Base-by-base conservation (phyloP, 2,329 filamentous ascomycete species). In the Colletotrichum phormii region DNA sequence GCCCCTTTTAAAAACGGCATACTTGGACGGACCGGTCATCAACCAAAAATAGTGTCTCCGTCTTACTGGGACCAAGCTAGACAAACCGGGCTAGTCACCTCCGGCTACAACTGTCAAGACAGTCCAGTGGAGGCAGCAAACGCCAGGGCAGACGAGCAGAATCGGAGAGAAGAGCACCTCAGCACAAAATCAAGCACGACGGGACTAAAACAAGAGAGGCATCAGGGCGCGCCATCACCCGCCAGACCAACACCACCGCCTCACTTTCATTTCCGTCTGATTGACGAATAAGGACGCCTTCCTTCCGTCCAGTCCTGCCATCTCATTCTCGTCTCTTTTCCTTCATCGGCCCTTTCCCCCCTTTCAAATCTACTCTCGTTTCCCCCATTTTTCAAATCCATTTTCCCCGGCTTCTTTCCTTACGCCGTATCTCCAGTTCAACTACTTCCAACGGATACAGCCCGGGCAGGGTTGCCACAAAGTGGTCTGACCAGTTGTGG, bases 401-500 rank as follows among this genome's bases (percentile, higher is more conserved):
- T 22, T n/a, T 53, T 53, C 15, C 15, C n/a, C 37, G 35, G n/a
- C 33, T 24, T 67, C 37, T 67, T 11, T 67, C 37, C 53, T 11
- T n/a, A 42, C 53, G 31, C 46, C 46, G 22, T 33, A 63, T 29
- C 26, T 29, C 26, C 26, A 29, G 24, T 29, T 35, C 31, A 31
- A 63, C 29, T 18, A n/a, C 18, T 37, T 29, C 29, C 42, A 60
- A 37, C 65, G 59, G 66, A 22, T 26, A 59, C 35, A 61, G 13
- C 42, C 54, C 22, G 65, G 42, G 33, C 70, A 72, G 65, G 65
- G 65, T 70, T 72, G 33, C 42, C 26, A 49, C 18, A 57, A 72
- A 72, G 70, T 72, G 65, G 70, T 54, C 70, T 72, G 70, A 70
- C 65, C 59, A 49, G 22, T 67, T 64, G 70, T 70, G 70, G 70